Evolutionary conservation across 2,329 filamentous ascomycete genomes (phyloP).

Genomic region (Diplodia scrobiculata): DNA sequence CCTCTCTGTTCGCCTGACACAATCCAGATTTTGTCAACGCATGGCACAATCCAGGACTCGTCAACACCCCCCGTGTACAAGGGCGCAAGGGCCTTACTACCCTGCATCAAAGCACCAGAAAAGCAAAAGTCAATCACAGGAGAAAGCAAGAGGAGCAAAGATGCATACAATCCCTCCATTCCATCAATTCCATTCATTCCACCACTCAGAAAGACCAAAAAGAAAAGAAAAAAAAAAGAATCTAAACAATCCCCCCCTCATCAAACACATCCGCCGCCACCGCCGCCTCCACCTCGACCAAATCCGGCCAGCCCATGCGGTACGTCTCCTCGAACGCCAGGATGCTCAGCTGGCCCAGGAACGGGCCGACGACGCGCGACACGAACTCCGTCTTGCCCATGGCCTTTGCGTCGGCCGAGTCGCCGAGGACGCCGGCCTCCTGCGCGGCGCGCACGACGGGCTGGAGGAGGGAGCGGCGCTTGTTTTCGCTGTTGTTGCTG

Average conservation of each 20-base stretch:
- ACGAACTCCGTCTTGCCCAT: conserved; percentile 65
- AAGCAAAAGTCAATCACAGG: too few species aligned
- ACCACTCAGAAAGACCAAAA: too few species aligned
- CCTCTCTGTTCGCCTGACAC: too few species aligned
- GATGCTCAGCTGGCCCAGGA: conserved; percentile 90
- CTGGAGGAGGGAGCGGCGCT: conserved; percentile 46
- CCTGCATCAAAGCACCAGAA: too few species aligned
- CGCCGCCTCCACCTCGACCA: conserved; percentile 63
- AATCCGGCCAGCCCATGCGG: conserved; percentile 72
- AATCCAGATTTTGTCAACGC: too few species aligned
- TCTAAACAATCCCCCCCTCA: conserved; percentile 49
- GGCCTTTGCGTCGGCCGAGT: conserved; percentile 58
- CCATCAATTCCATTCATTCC: too few species aligned
- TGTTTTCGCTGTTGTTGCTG: conserved; percentile 30
- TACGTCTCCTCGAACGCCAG: conserved; percentile 92
- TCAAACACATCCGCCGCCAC: conserved; percentile 78
- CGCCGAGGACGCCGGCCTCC: conserved; percentile 41
- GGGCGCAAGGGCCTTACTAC: too few species aligned
- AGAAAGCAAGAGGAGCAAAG: too few species aligned
- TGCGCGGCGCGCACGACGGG: conserved; percentile 37
- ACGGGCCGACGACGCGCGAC: conserved; percentile 77
- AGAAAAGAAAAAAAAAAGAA: too few species aligned
- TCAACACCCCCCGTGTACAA: too few species aligned
- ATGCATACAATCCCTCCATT: too few species aligned
- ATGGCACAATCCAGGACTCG: too few species aligned